Base-by-base conservation (phyloP, 2,329 filamentous ascomycete species). In the Cladosporium sphaerospermum region DNA sequence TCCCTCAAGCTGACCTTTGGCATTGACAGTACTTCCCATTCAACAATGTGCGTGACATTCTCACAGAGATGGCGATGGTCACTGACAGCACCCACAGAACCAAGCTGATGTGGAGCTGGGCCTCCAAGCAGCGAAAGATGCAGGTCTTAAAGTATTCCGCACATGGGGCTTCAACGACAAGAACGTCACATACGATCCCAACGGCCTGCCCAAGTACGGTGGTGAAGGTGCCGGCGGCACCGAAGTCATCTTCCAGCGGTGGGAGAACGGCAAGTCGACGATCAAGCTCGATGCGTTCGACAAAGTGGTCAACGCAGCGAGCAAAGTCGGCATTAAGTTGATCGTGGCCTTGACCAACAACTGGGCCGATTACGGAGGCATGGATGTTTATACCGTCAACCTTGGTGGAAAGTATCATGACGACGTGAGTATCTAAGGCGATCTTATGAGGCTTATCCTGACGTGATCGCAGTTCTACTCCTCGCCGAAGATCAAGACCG, bases 151-250 rank as follows among this genome's bases (percentile, higher is more conserved):
- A 46, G 78, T 81, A 4, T 74, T 81, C 61, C 74, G 78, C 23
- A 80, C 78, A 8, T 81, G 78, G 78, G 78, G 76, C 13, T 81
- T 80, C 70, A 79, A 80, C 59, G 78, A 81, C 64, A 77, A 75
- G 61, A 81, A 81, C 61, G 67, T 65, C 19, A 79, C 77, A 0
- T 75, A 73, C 47, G 55, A 63, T 42, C 53, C 64, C 10, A 60
- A 66, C 14, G 77, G 78, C 4, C 64, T 81, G 3, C 78, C 78
- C 0, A 65, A 77, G 56, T 81, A 81, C 50, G 78, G 76, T 37
- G 73, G 69, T 11, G 77, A 78, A 56, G 78, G 76, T 32, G 73
- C 70, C 13, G 77, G 78, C 54, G 67, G 67, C 0, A 74, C 71
- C 18, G 69, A 73, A 2, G 69, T 74, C 4, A 70, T 77, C 5